Percentiles rank a stretch among this genome's conserved stretches.
phyloP scores from a whole-genome alignment of 768 basidiomycete species.

The Leccinum disarticulatum region DNA sequence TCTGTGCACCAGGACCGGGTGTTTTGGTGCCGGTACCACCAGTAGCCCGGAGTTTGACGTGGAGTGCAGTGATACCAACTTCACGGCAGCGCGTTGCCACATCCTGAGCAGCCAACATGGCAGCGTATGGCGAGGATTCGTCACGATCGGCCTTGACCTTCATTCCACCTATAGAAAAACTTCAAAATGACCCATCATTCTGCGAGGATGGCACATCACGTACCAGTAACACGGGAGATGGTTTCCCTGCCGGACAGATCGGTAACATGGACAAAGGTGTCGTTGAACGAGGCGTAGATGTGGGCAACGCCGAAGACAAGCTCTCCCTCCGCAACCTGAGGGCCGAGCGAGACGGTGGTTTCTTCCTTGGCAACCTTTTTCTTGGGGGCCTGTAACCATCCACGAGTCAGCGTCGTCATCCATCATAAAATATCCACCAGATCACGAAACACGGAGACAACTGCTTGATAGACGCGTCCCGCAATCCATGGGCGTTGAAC shows the following conservation, averaged over 20 bases:
- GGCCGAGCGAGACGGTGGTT: constrained; percentile 87
- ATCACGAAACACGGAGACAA: constrained; percentile 1
- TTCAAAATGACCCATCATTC: neutral
- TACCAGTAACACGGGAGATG: constrained; percentile 96
- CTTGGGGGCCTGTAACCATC: constrained; percentile 77
- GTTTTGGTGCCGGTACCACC: constrained; percentile 99
- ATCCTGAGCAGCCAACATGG: constrained; percentile 98
- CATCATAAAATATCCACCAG: constrained; percentile 32
- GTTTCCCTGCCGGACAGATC: constrained; percentile 99
- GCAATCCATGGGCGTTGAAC: neutral
- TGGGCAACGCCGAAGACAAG: constrained; percentile 97
- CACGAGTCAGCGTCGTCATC: constrained; percentile 49
- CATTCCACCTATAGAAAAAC: constrained; percentile 77
- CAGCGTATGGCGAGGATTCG: constrained; percentile 96
- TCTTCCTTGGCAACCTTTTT: constrained; percentile 82
- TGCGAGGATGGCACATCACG: constrained; percentile 22
- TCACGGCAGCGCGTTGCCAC: constrained; percentile 96
- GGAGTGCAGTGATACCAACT: constrained; percentile 96
- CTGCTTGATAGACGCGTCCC: neutral
- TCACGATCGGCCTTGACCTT: constrained; percentile 99
- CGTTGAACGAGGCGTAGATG: constrained; percentile 99
- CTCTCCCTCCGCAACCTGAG: constrained; percentile 94
- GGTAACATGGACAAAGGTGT: constrained; percentile 99
- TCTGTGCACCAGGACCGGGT: constrained; percentile 97
- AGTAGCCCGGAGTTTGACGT: constrained; percentile 98